These are phyloP conservation scores for Carex arenaria DNA, from an alignment of 202 grass and related monocot species.

Conservation along the genomic window DNA sequence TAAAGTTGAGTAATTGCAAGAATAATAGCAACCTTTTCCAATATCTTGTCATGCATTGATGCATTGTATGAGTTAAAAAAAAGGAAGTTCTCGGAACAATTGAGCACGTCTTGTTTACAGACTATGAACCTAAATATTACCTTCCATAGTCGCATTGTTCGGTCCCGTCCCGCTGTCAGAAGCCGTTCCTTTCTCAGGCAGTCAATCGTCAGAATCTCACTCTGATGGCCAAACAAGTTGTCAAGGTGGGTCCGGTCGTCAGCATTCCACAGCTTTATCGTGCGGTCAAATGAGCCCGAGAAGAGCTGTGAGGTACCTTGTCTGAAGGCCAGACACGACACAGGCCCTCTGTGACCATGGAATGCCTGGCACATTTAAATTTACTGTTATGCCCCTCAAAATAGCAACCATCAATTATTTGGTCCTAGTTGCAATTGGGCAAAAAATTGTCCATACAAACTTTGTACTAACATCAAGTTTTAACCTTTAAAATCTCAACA, in stretches of 20 bases:
- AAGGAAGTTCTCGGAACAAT: neutral
- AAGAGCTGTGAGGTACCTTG: slow-evolving; percentile 71
- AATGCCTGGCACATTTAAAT: slow-evolving; percentile 53
- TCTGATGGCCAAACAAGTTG: slow-evolving; percentile 78
- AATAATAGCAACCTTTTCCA: neutral
- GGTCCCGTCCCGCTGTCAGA: slow-evolving; percentile 65
- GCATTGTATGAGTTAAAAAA: neutral
- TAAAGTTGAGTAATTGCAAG: neutral
- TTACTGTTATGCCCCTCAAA: neutral
- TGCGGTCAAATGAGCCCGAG: slow-evolving; percentile 84
- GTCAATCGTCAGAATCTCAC: slow-evolving; percentile 76
- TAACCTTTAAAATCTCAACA: too few relatives aligned
- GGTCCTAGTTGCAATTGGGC: neutral
- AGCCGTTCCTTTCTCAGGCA: slow-evolving; percentile 66
- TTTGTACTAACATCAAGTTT: too few relatives aligned
- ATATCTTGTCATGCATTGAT: neutral
- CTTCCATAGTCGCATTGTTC: slow-evolving; percentile 91
- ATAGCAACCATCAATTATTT: neutral
- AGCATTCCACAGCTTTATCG: slow-evolving; percentile 90
- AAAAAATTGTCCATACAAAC: too few relatives aligned
- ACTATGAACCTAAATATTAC: slow-evolving; percentile 24
- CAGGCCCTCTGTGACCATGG: slow-evolving; percentile 61
- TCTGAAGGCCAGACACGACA: slow-evolving; percentile 78
- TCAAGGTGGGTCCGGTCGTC: slow-evolving; percentile 85
- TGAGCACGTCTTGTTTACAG: neutral